These are phyloP conservation scores for Cryptosporidium andersoni DNA, from an alignment of 169 alveolate species.

Conservation along the genomic window DNA sequence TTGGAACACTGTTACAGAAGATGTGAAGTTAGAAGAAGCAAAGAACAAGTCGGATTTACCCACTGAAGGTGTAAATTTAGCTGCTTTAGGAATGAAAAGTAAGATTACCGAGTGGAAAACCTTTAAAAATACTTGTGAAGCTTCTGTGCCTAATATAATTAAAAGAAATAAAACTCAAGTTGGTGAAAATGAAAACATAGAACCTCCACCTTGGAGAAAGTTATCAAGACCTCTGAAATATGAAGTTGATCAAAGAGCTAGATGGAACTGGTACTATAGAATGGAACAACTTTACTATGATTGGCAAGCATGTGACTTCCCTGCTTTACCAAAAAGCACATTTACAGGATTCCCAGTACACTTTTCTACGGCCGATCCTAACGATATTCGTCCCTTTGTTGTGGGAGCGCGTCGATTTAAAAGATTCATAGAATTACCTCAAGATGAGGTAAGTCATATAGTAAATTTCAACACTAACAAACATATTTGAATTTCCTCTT, in stretches of 20 bases:
- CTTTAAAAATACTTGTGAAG: slow-evolving; percentile 13
- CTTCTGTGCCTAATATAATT: slow-evolving; percentile 39
- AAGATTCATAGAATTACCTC: slow-evolving; percentile 79
- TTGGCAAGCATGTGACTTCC: slow-evolving; percentile 82
- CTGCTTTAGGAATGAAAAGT: slow-evolving; percentile 62
- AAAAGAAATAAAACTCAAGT: slow-evolving; percentile 40
- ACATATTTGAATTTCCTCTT: background rate
- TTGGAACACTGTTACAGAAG: slow-evolving; percentile 53
- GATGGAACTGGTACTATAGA: slow-evolving; percentile 86
- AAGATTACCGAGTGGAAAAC: slow-evolving; percentile 38
- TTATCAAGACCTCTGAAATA: slow-evolving; percentile 77
- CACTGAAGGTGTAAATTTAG: slow-evolving; percentile 69
- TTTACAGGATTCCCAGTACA: slow-evolving; percentile 88
- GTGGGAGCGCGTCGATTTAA: slow-evolving; percentile 79
- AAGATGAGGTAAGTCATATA: slow-evolving; percentile 76
- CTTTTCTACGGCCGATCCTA: slow-evolving; percentile 83
- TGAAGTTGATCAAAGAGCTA: slow-evolving; percentile 78
- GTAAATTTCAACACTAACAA: background rate
- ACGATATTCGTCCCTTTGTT: slow-evolving; percentile 80
- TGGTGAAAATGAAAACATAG: slow-evolving; percentile 47
- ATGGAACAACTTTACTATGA: slow-evolving; percentile 82
- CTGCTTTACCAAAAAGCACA: slow-evolving; percentile 83
- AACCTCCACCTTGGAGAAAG: slow-evolving; percentile 78
- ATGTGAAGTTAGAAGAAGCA: slow-evolving; percentile 19
- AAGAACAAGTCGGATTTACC: slow-evolving; percentile 28